Evolutionary conservation across 805 yeast species (phyloP).

Genomic region (Saturnispora saitoi): DNA sequence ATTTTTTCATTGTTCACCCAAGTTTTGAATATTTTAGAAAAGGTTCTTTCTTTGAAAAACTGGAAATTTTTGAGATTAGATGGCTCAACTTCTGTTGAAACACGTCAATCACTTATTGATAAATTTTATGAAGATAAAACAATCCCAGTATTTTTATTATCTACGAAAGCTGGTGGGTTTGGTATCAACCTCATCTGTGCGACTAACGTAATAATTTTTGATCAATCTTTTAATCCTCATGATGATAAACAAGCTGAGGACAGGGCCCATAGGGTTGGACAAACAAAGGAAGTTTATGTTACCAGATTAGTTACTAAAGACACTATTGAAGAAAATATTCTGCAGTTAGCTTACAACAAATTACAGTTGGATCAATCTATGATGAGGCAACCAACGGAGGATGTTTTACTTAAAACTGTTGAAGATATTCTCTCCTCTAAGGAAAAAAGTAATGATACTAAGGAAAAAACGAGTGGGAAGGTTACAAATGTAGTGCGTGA

Average conservation of each 20-base stretch:
- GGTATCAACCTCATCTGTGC: slow-evolving; percentile 97
- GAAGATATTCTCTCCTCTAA: slow-evolving; percentile 20
- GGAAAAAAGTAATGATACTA: slow-evolving; percentile 2
- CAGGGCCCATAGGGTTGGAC: slow-evolving; percentile 74
- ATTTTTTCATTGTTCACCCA: slow-evolving; percentile 91
- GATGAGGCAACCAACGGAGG: slow-evolving; percentile 43
- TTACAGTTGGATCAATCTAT: slow-evolving; percentile 72
- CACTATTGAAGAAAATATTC: slow-evolving; percentile 85
- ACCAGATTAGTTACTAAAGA: slow-evolving; percentile 61
- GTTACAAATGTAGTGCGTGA: background rate
- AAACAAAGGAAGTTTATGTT: slow-evolving; percentile 56
- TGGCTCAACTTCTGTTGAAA: slow-evolving; percentile 90
- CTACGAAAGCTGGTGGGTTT: slow-evolving; percentile 98
- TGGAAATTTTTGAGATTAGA: slow-evolving; percentile 78
- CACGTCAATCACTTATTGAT: slow-evolving; percentile 87
- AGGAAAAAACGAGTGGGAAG: background rate
- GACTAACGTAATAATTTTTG: slow-evolving; percentile 82
- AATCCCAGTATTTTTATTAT: slow-evolving; percentile 78
- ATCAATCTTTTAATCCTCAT: slow-evolving; percentile 94
- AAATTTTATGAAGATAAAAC: slow-evolving; percentile 71
- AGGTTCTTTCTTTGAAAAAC: slow-evolving; percentile 52
- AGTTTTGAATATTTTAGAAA: slow-evolving; percentile 79
- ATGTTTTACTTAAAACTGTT: slow-evolving; percentile 43
- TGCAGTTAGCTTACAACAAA: slow-evolving; percentile 80
- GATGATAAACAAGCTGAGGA: slow-evolving; percentile 99